Base-by-base conservation (phyloP, 2,329 filamentous ascomycete species). In the Calycina herbarum region DNA sequence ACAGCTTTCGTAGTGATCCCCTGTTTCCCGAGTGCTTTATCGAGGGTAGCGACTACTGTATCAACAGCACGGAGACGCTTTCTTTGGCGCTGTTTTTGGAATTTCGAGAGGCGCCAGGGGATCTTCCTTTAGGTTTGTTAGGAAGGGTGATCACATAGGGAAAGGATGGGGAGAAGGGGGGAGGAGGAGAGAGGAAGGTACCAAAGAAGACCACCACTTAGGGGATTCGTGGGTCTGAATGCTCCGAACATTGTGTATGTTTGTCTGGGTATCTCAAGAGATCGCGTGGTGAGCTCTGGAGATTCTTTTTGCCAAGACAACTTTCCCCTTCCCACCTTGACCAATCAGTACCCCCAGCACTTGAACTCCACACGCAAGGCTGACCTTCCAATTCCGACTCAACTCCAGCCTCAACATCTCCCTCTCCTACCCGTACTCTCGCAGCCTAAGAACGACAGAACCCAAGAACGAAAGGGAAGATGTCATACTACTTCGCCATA, bases 401-500 rank as follows among this genome's bases (percentile, higher is more conserved):
- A 59, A 10, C 57, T 24, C 20, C 15, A 15, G 17, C 33, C 42
- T 48, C 5, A 31, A 27, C 40, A 33, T 40, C 35, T 31, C 7
- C 33, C 13, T 5, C 15, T 45, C 33, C 35, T 27, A 11, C 57
- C 17, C 24, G 67, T 54, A 54, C 11, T 64, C 62, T 61, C 61
- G 62, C 57, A 59, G 62, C 24, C 62, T 17, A 33, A 38, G n/a
- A 62, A 29, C 33, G 31, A 33, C 45, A 59, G 61, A 38, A 40
- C 13, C 35, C 35, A 45, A 45, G 2, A 48, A 27, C 10, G 20
- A 5, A 10, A 10, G 13, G 8, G 1, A 48, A n/a, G 5, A 98
- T 98, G 95, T 97, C 94, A 67, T 99, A 98, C 85, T 97, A 97
- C 83, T 98, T 99, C 81, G 92, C 92, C 76, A 97, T 99, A 73